Evolutionary conservation across 1,284 basidiomycete genomes (phyloP), one percentile per base, ranked within the genome.

Genomic region (Tetrapyrgos nigripes): DNA sequence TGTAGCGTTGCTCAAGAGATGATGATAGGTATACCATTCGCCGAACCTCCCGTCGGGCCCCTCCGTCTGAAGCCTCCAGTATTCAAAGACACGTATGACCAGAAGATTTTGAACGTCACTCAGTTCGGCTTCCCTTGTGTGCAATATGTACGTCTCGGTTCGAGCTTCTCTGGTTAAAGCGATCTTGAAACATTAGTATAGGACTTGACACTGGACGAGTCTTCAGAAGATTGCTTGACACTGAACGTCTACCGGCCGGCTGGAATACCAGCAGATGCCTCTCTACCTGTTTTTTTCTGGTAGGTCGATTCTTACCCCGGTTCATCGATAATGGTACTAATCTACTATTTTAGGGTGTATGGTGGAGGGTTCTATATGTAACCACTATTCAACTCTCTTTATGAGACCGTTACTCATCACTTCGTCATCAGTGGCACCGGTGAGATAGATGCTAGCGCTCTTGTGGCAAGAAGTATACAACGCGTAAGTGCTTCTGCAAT

Each of bases 221-320:
- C 73, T 29, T 79, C 77, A 11, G 82, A 83, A 65, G 79, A 84
- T 59, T 83, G 82, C 60, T 66, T 84, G 40, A 80, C 76, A 1
- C 68, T 84, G 54, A 83, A 83, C 55, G 64, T 83, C 6, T 75
- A 76, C 55, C 73, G 81, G 4, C 81, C 81, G 4, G 64, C 76
- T 0, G 73, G 71, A 3, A 59, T 70, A 2, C 35, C 57, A 4
- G 17, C 57, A 0, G 57, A 67, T 31, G 68, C 72, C 1, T 62
- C 62, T 6, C 62, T 81, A 0, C 79, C 80, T 4, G 76, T 82
- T 1, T 70, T 81, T 63, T 62, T 72, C n/a, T 76, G 70, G 70
- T 68, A 52, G 14, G 53, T 64, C 31, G 60, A 14, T 21, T 62
- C n/a, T n/a, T n/a, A n/a, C n/a, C n/a, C 37, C 11, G 17, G 17